Percentiles rank a stretch among this genome's conserved stretches.
phyloP scores from a whole-genome alignment of 2,329 filamentous ascomycete species.

The Diaporthe vexans region DNA sequence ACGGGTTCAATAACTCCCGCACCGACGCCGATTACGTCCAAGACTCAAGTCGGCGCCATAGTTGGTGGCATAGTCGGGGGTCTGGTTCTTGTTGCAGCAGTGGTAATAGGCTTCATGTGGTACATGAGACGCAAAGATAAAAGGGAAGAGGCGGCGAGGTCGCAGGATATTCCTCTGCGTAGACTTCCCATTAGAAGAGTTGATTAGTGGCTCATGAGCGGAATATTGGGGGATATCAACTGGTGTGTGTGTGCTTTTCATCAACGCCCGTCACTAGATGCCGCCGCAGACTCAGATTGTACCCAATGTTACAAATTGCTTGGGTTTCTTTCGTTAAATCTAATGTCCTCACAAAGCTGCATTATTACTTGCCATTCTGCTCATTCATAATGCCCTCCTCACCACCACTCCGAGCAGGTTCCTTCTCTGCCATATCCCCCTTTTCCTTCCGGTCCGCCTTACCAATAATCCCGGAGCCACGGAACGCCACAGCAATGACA shows the following conservation, averaged over 20 bases:
- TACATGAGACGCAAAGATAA: background rate
- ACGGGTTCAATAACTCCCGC: too few relatives aligned
- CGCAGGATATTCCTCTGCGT: too few relatives aligned
- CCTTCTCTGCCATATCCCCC: background rate
- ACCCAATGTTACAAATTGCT: background rate
- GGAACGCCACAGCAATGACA: slow-evolving; percentile 63
- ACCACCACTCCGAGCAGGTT: slow-evolving; percentile 5
- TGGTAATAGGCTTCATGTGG: background rate
- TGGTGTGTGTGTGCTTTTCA: background rate
- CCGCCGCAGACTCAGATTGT: background rate
- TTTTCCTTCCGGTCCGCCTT: slow-evolving; percentile 48
- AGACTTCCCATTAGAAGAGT: background rate
- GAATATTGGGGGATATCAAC: background rate
- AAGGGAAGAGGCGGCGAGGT: background rate
- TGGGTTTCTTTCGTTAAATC: background rate
- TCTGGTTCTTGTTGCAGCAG: background rate
- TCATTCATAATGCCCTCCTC: slow-evolving; percentile 26
- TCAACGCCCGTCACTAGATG: background rate
- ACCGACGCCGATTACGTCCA: background rate
- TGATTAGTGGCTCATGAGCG: background rate
- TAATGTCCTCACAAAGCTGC: background rate
- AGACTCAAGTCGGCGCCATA: background rate
- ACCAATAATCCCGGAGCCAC: slow-evolving; percentile 67
- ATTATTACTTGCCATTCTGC: background rate
- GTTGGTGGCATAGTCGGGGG: background rate